Conservation (phyloP, 2,329 filamentous ascomycete genomes). For the Fusarium setosum region DNA sequence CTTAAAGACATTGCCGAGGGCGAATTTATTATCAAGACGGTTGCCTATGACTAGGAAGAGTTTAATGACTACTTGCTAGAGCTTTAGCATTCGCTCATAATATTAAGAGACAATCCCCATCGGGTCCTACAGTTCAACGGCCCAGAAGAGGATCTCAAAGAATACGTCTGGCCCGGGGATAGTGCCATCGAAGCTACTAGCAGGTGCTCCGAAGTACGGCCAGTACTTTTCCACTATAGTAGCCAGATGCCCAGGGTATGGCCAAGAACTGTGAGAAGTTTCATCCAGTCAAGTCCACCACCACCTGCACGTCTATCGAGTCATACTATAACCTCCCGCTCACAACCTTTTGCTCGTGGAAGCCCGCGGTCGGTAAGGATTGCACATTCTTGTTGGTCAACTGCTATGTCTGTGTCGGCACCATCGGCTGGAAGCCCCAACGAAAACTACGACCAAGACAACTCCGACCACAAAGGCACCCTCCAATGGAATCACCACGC, state of each 20-base stretch:
- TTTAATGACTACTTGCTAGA: conserved; percentile 6
- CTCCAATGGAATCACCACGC: no score
- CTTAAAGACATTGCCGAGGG: no score
- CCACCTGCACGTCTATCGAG: conserved; percentile 25
- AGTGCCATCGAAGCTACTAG: background rate
- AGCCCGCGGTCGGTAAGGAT: conserved; percentile 14
- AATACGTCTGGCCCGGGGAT: conserved; percentile 10
- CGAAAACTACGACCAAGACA: no score
- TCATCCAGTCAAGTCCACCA: conserved; percentile 12
- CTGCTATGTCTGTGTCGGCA: conserved; percentile 6
- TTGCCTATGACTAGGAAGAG: no score
- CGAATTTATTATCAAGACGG: no score
- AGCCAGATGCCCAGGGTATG: conserved; percentile 10
- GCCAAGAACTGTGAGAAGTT: conserved; percentile 36
- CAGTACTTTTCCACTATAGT: background rate
- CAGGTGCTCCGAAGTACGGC: background rate
- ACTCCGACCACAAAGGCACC: no score
- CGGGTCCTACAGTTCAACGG: background rate
- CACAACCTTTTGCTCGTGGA: conserved; percentile 33
- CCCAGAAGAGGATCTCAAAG: conserved; percentile 6
- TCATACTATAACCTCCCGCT: background rate
- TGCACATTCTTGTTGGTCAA: conserved; percentile 12
- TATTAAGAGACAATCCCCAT: background rate
- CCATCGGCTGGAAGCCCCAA: no score
- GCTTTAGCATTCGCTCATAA: conserved; percentile 16